Evolutionary conservation across 169 alveolate species (phyloP).

Genomic region (Eimeria nieschulzi): DNA sequence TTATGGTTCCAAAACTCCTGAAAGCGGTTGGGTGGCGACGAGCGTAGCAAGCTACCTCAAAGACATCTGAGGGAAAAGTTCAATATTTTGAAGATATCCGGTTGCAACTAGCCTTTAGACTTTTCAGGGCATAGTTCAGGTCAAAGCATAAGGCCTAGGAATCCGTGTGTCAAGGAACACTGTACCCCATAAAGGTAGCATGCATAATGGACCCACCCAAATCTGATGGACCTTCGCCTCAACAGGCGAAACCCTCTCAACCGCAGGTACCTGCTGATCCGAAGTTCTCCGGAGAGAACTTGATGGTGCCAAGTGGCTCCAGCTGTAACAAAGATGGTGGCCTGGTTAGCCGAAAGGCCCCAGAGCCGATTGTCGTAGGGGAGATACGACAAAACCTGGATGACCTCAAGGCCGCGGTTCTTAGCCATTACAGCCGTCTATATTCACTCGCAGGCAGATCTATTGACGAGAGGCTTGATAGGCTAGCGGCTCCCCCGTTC

Average conservation of each 20-base stretch:
- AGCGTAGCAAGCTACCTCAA: too few relatives aligned
- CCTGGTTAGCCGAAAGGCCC: slow-evolving; percentile 31
- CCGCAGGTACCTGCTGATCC: background rate
- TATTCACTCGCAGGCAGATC: slow-evolving; percentile 55
- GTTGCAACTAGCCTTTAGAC: too few relatives aligned
- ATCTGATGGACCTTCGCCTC: slow-evolving; percentile 1
- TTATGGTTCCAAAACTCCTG: too few relatives aligned
- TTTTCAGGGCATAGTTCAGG: too few relatives aligned
- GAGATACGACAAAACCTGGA: slow-evolving; percentile 67
- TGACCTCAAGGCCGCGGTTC: slow-evolving; percentile 62
- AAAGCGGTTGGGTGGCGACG: too few relatives aligned
- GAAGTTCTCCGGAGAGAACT: too few relatives aligned
- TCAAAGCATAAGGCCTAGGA: too few relatives aligned
- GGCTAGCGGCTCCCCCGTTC: slow-evolving; percentile 58
- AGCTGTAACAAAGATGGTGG: background rate
- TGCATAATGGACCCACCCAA: background rate
- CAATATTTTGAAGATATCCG: too few relatives aligned
- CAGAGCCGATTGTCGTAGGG: slow-evolving; percentile 64
- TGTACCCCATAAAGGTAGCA: too few relatives aligned
- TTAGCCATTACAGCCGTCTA: slow-evolving; percentile 61
- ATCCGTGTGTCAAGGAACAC: too few relatives aligned
- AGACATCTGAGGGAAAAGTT: too few relatives aligned
- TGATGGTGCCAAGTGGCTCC: background rate
- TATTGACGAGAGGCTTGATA: slow-evolving; percentile 62
- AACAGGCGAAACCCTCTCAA: background rate